Conservation (phyloP, 768 basidiomycete genomes). For the Chalciporus sphaerocephalus region DNA sequence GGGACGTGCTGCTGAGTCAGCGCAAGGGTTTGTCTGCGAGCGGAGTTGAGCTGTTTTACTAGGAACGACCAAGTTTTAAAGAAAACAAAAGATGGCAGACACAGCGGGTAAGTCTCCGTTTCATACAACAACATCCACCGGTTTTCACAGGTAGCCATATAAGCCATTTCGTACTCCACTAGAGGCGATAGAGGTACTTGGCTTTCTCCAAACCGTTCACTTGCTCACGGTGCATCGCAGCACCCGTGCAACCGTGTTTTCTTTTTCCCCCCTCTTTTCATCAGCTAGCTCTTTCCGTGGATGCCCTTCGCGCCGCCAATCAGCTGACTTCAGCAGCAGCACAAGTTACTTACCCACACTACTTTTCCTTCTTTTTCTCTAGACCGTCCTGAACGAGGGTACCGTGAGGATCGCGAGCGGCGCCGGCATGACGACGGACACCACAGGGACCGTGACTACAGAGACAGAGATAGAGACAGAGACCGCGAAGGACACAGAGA, state of each 20-base stretch:
- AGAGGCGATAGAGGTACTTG: conserved; percentile 35
- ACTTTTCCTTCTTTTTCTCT: conserved; percentile 44
- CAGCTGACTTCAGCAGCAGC: conserved; percentile 40
- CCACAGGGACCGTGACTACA: conserved; percentile 49
- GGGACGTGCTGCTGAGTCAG: conserved; percentile 28
- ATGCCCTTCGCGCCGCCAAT: conserved; percentile 38
- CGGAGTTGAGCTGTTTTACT: conserved; percentile 22
- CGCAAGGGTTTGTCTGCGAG: no score
- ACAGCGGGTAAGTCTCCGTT: conserved; percentile 48
- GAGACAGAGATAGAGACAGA: conserved; percentile 40
- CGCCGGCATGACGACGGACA: conserved; percentile 58
- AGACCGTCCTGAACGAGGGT: conserved; percentile 49
- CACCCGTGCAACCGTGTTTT: conserved; percentile 42
- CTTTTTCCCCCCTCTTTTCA: conserved; percentile 28
- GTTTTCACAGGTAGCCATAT: conserved; percentile 28
- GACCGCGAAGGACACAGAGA: conserved; percentile 33
- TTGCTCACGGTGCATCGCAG: conserved; percentile 56
- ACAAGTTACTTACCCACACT: conserved; percentile 49
- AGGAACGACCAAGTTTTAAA: conserved; percentile 20
- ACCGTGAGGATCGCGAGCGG: conserved; percentile 60
- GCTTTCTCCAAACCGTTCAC: conserved; percentile 32
- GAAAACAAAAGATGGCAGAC: conserved; percentile 42
- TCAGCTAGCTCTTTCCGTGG: conserved; percentile 61
- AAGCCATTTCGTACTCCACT: conserved; percentile 27
- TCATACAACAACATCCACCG: conserved; percentile 12